Conservation (phyloP, 73 alveolate species). For the Blepharisma stoltei region DNA sequence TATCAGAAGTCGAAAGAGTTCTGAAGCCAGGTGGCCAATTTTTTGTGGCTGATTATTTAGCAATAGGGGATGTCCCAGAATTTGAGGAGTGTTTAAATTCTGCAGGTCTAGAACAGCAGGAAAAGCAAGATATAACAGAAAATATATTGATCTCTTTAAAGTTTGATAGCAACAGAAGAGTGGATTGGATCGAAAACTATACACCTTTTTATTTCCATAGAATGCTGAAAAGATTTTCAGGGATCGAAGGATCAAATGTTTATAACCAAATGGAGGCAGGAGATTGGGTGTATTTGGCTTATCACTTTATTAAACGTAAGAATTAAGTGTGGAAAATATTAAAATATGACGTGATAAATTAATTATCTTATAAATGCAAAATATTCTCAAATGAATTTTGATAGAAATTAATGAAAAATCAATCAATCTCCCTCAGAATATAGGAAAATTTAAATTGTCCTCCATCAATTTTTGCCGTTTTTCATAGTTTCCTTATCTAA, state of each 20-base stretch:
- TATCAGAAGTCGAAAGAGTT: constrained; percentile 46
- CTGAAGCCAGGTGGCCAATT: constrained; percentile 68
- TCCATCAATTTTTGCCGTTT: no score
- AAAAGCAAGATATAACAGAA: constrained; percentile 39
- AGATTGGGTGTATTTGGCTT: constrained; percentile 27
- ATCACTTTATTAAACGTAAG: constrained; percentile 17
- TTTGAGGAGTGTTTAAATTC: constrained; percentile 22
- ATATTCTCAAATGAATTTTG: no score
- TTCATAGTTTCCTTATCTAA: no score
- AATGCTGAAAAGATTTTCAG: constrained; percentile 36
- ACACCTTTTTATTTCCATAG: constrained; percentile 33
- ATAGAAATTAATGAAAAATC: no score
- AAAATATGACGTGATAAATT: not conserved
- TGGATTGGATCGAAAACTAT: constrained; percentile 23
- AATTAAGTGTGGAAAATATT: not conserved
- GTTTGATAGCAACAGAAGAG: constrained; percentile 36
- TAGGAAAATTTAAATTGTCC: no score
- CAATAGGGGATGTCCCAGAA: constrained; percentile 33
- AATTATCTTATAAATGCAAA: no score
- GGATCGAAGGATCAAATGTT: constrained; percentile 43
- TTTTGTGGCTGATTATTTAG: constrained; percentile 69
- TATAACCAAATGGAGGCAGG: constrained; percentile 46
- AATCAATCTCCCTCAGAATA: no score
- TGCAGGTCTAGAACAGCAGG: not conserved
- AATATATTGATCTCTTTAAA: constrained; percentile 48